phyloP scores from a whole-genome alignment of 441 rosid genomes.

The Adansonia madagascariensis region DNA sequence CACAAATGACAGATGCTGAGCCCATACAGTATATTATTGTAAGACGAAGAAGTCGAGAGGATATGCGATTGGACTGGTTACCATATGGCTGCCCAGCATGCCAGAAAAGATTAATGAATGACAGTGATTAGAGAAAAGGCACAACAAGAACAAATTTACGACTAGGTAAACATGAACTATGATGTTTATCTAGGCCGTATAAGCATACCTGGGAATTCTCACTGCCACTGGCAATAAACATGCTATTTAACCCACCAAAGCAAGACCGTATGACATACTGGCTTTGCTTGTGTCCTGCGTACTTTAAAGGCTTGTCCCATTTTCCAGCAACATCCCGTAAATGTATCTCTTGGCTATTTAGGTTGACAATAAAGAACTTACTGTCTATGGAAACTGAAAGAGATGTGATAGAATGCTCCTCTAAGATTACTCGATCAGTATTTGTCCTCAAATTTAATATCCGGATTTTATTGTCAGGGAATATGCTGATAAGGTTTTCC shows the following conservation, averaged over 20 bases:
- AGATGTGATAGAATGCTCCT: conserved; percentile 75
- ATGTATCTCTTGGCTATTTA: conserved; percentile 87
- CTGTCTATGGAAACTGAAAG: conserved; percentile 69
- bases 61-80: not conserved
- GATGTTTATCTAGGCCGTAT: not conserved
- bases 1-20: not conserved
- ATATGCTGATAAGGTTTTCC: conserved; percentile 61
- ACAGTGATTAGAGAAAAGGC: not conserved
- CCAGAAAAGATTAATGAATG: not conserved
- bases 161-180: conserved; percentile 4
- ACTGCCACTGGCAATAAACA: conserved; percentile 92
- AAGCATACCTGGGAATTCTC: conserved; percentile 71
- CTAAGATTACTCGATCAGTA: conserved; percentile 62
- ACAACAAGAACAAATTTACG: not conserved
- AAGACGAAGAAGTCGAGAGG: not conserved
- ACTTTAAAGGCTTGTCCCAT: conserved; percentile 57
- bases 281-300: conserved; percentile 72
- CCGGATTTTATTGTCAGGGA: conserved; percentile 65
- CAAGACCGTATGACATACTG: conserved; percentile 89
- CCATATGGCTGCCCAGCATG: not conserved
- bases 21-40: not conserved
- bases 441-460: conserved; percentile 64
- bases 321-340: conserved; percentile 85
- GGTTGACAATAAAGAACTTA: conserved; percentile 76
- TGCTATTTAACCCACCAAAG: conserved; percentile 78